Evolutionary conservation across 768 basidiomycete genomes (phyloP).

Genomic region (Rhizopogon salebrosus): DNA sequence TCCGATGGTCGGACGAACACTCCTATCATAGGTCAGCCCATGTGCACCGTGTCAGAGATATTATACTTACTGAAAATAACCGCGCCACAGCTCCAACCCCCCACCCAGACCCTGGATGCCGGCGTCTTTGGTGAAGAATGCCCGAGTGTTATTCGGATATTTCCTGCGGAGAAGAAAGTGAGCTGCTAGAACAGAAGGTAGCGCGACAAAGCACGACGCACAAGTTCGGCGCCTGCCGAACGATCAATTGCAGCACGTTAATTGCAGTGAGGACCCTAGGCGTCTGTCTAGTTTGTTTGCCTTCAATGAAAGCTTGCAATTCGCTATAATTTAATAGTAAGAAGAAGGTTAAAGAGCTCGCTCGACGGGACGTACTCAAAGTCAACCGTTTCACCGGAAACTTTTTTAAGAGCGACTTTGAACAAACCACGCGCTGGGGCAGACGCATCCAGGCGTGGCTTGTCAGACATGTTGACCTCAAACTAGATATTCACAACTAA

Average conservation of each 20-base stretch:
- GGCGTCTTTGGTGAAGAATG: conserved; percentile 37
- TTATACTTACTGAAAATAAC: conserved; percentile 44
- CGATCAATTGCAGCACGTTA: conserved; percentile 44
- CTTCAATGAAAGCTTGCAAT: conserved; percentile 20
- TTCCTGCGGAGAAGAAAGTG: conserved; percentile 23
- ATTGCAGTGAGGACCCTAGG: conserved; percentile 31
- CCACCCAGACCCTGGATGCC: conserved; percentile 21
- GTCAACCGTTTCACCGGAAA: conserved; percentile 31
- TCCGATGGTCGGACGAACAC: conserved; percentile 38
- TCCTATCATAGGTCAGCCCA: conserved; percentile 24
- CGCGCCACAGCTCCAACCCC: conserved; percentile 40
- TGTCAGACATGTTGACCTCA: conserved; percentile 28
- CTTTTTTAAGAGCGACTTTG: conserved; percentile 31
- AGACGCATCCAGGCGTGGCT: conserved; percentile 4
- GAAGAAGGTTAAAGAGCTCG: neutral
- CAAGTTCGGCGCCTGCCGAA: conserved; percentile 45
- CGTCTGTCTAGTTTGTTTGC: conserved; percentile 17
- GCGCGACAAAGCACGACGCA: conserved; percentile 15
- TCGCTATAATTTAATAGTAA: conserved; percentile 12
- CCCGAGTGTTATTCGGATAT: conserved; percentile 40
- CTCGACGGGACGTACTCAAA: conserved; percentile 27
- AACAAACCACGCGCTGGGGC: conserved; percentile 23
- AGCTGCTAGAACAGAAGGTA: neutral
- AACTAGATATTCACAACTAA: conserved; percentile 23
- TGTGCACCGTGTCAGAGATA: neutral